Evolutionary conservation across 2,329 filamentous ascomycete genomes (phyloP).

Genomic region (Clarireedia monteithiana): DNA sequence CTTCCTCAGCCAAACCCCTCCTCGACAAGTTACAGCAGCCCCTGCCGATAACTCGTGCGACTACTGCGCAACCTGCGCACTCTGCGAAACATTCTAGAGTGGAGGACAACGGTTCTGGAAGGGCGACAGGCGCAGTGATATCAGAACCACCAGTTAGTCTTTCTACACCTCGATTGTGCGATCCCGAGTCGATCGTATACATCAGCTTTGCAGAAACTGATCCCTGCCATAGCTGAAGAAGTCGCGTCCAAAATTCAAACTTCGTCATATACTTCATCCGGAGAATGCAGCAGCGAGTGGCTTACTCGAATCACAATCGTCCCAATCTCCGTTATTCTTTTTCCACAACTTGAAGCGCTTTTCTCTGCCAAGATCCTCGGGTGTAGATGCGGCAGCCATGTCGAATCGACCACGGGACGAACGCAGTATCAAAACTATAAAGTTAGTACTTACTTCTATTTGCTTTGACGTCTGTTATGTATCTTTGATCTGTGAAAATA

Average conservation of each 20-base stretch:
- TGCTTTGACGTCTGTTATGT: not conserved
- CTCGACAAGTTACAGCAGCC: not conserved
- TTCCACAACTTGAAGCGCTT: slow-evolving; percentile 35
- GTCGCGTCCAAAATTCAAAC: slow-evolving; percentile 20
- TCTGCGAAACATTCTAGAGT: slow-evolving; percentile 20
- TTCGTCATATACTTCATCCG: slow-evolving; percentile 31
- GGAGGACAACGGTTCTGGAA: slow-evolving; percentile 13
- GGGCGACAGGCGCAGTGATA: slow-evolving; percentile 4
- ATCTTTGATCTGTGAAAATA: not conserved
- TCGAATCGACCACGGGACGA: slow-evolving; percentile 14
- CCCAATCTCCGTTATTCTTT: slow-evolving; percentile 45
- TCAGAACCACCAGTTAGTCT: slow-evolving; percentile 19
- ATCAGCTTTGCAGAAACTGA: not conserved
- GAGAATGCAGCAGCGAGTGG: slow-evolving; percentile 26
- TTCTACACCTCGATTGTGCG: not conserved
- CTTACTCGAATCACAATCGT: slow-evolving; percentile 15
- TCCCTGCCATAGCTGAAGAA: slow-evolving; percentile 18
- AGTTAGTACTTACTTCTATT: slow-evolving; percentile 37
- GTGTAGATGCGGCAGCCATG: slow-evolving; percentile 9
- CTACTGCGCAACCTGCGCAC: not conserved
- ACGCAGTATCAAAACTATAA: slow-evolving; percentile 42
- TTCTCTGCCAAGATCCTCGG: slow-evolving; percentile 31
- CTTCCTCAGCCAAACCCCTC: not conserved
- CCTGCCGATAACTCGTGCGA: not conserved
- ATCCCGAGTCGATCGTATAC: not conserved